Conservation (phyloP, 2,329 filamentous ascomycete species). For the Aspergillus viridinutans region DNA sequence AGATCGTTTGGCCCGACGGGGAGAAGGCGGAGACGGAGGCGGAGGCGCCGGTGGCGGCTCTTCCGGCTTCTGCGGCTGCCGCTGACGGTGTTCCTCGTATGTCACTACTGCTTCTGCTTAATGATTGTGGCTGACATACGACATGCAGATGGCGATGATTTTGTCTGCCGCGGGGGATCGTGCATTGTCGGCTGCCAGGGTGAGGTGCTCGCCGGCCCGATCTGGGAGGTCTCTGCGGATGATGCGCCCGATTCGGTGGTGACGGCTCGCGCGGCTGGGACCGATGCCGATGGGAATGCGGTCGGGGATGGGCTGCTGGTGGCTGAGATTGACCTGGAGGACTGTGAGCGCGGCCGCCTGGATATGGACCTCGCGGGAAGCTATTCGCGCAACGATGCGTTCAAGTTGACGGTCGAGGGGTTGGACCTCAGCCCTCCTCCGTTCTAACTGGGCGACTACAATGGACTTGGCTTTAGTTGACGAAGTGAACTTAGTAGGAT, state of each 20-base stretch:
- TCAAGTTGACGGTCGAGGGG: slow-evolving; percentile 57
- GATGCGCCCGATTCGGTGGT: slow-evolving; percentile 48
- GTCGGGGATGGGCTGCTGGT: slow-evolving; percentile 53
- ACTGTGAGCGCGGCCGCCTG: slow-evolving; percentile 75
- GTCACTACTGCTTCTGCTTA: slow-evolving; percentile 1
- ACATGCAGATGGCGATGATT: slow-evolving; percentile 3
- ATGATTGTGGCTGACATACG: neutral
- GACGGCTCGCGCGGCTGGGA: neutral
- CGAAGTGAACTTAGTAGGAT: too few species aligned
- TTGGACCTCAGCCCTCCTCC: slow-evolving; percentile 59
- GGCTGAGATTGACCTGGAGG: slow-evolving; percentile 78
- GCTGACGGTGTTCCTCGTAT: neutral
- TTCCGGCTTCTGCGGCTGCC: too few species aligned
- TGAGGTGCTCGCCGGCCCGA: slow-evolving; percentile 71
- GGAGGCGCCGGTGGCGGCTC: neutral
- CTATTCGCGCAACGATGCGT: slow-evolving; percentile 71
- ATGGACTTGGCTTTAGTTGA: too few species aligned
- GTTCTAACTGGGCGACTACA: slow-evolving; percentile 17
- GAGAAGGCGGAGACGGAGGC: neutral
- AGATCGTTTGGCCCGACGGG: slow-evolving; percentile 42
- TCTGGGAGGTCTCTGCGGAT: slow-evolving; percentile 63
- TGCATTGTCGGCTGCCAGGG: slow-evolving; percentile 76
- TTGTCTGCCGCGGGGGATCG: slow-evolving; percentile 69
- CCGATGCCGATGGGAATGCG: slow-evolving; percentile 28
- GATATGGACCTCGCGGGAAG: slow-evolving; percentile 82